Base-by-base conservation (phyloP, 2,329 filamentous ascomycete genomes). In the Bipolaris cookei region DNA sequence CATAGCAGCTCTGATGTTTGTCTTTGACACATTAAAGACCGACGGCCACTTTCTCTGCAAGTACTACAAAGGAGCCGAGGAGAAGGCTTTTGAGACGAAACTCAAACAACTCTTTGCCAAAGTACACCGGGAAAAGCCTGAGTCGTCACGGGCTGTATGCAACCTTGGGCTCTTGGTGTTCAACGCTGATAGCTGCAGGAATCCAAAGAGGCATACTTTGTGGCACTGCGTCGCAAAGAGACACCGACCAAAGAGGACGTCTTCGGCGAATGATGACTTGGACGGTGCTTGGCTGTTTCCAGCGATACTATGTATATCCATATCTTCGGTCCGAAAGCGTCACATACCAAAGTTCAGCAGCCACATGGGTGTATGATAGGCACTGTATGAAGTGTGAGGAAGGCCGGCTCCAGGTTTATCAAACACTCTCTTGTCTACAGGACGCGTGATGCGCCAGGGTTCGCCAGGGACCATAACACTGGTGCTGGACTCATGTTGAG, bases 41-140 rank as follows among this genome's bases (percentile, higher is more conserved):
- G 92, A 91, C 18, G 95, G 96, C 1, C 90, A 96, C 74, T 97
- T 99, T 68, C 85, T 99, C 42, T 97, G 94, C 84, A 99, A 99
- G 77, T 99, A 96, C 77, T 99, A 98, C 76, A 91, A 96, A 75
- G 95, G 95, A 3, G 76, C 83, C 4, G 93, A 97, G 76, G 94
- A 98, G 71, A 93, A 90, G 77, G 81, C 80, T 1, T 78, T 99
- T 10, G 92, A 97, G 79, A 82, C 78, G 59, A 86, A 86, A 66
- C 81, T 99, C 38, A 91, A 86, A 73, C 86, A 83, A 46, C 79
- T 97, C 67, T 99, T 99, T 73, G 79, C 81, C 16, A 90, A 86
- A 65, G 95, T 99, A 1, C 83, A 90, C 68, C 84, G 93, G 58
- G 90, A 96, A 75, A 99, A 99, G 77, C 95, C 96, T 1, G 90